These are phyloP conservation scores for Polyporus tsugae DNA, from an alignment of 1,284 basidiomycete genomes.

Conservation along the genomic window DNA sequence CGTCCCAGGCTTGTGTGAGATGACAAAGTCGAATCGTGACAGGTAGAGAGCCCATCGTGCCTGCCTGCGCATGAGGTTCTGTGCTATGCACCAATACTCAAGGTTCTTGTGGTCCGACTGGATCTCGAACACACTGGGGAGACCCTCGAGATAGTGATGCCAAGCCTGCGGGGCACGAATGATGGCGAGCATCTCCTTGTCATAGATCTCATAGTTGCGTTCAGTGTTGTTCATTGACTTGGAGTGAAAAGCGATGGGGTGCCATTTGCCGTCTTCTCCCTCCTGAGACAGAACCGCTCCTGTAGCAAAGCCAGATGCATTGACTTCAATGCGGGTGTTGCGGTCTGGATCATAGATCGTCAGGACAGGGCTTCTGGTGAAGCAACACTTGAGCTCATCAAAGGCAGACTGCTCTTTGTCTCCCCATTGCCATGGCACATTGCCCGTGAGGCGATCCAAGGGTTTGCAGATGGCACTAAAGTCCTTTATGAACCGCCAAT, in stretches of 20 bases:
- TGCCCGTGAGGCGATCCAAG: constrained; percentile 37
- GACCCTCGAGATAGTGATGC: no score
- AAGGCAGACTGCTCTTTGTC: constrained; percentile 8
- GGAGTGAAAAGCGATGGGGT: background rate
- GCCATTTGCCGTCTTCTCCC: no score
- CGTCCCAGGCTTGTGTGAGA: constrained; percentile 50
- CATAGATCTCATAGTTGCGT: constrained; percentile 46
- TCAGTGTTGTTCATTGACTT: constrained; percentile 3
- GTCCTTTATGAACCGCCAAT: constrained; percentile 49
- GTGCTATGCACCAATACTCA: no score
- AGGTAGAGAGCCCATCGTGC: constrained; percentile 50
- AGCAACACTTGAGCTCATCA: background rate
- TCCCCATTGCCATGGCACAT: constrained; percentile 13
- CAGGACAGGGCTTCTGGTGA: background rate
- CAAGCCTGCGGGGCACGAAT: constrained; percentile 36
- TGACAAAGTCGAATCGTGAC: constrained; percentile 44
- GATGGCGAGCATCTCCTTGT: constrained; percentile 50
- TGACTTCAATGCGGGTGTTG: background rate
- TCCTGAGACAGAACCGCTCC: no score
- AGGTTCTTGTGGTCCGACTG: no score
- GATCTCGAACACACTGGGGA: no score
- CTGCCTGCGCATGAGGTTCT: constrained; percentile 42
- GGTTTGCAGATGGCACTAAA: constrained; percentile 45
- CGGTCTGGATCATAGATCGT: background rate
- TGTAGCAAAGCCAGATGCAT: no score